Evolutionary conservation across 495 filamentous ascomycete species (phyloP).

Genomic region (Hyaloscypha hepaticicola): DNA sequence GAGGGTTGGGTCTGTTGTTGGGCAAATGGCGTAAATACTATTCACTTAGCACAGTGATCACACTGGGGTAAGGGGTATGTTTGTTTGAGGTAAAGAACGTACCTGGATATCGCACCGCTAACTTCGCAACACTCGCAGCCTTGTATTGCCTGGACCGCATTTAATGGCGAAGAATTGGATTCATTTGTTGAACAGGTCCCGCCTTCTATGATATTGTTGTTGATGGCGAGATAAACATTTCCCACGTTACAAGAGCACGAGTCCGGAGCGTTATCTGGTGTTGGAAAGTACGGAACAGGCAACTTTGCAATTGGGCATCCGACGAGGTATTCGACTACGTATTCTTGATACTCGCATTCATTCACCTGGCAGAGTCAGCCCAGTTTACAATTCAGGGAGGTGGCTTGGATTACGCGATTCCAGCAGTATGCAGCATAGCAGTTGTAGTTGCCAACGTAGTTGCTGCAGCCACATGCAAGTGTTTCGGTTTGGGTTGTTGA

Average conservation of each 20-base stretch:
- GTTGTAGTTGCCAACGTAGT: slow-evolving; percentile 17
- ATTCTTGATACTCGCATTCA: slow-evolving; percentile 20
- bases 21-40: slow-evolving; percentile 11
- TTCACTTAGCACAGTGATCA: no score
- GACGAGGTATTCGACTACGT: slow-evolving; percentile 14
- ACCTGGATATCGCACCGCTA: slow-evolving; percentile 10
- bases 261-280: slow-evolving; percentile 10
- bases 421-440: slow-evolving; percentile 16
- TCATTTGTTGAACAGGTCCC: slow-evolving; percentile 7
- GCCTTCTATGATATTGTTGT: neutral
- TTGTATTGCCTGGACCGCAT: neutral
- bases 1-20: slow-evolving; percentile 14
- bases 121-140: slow-evolving; percentile 15
- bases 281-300: slow-evolving; percentile 13
- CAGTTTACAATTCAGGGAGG: no score
- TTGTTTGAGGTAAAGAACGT: neutral
- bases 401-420: slow-evolving; percentile 3
- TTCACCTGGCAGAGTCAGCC: neutral
- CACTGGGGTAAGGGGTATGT: neutral
- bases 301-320: slow-evolving; percentile 5
- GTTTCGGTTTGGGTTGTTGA: slow-evolving; percentile 6
- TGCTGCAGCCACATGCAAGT: slow-evolving; percentile 8
- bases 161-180: neutral
- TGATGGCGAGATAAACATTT: slow-evolving; percentile 9
- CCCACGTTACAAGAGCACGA: slow-evolving; percentile 15